These are phyloP conservation scores for Backusella tarrabulga DNA, from an alignment of 192 early-diverging fungal genomes.

Conservation along the genomic window DNA sequence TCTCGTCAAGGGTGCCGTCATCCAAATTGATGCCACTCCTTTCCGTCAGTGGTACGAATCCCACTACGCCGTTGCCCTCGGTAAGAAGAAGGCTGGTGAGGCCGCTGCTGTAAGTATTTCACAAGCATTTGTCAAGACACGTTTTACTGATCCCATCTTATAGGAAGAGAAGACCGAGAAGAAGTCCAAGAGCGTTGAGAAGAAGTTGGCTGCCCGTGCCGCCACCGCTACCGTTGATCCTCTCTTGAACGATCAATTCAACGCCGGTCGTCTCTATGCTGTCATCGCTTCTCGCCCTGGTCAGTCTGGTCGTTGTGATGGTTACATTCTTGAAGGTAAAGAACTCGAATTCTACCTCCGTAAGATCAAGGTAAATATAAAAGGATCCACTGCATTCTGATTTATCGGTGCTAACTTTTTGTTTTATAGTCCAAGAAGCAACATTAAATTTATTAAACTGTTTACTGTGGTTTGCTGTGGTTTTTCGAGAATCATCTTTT, in stretches of 20 bases:
- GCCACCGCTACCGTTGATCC: constrained; percentile 81
- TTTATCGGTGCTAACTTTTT: neutral
- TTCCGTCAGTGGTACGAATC: constrained; percentile 99
- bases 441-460: constrained; percentile 4
- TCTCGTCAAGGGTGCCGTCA: constrained; percentile 95
- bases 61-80: constrained; percentile 89
- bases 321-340: constrained; percentile 99
- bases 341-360: constrained; percentile 98
- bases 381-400: constrained; percentile 22
- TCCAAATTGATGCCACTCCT: constrained; percentile 98
- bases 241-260: constrained; percentile 91
- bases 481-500: constrained; percentile 6
- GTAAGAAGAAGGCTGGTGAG: constrained; percentile 77
- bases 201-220: constrained; percentile 87
- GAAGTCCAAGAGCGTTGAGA: constrained; percentile 88
- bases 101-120: constrained; percentile 26
- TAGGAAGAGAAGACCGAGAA: constrained; percentile 70
- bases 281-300: constrained; percentile 94
- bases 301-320: constrained; percentile 96
- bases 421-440: constrained; percentile 33
- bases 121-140: neutral
- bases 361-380: constrained; percentile 74
- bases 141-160: neutral
- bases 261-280: constrained; percentile 91
- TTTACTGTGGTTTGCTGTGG: neutral